These are phyloP conservation scores for Exsudoporus frostii DNA, from an alignment of 768 basidiomycete genomes.

Conservation along the genomic window DNA sequence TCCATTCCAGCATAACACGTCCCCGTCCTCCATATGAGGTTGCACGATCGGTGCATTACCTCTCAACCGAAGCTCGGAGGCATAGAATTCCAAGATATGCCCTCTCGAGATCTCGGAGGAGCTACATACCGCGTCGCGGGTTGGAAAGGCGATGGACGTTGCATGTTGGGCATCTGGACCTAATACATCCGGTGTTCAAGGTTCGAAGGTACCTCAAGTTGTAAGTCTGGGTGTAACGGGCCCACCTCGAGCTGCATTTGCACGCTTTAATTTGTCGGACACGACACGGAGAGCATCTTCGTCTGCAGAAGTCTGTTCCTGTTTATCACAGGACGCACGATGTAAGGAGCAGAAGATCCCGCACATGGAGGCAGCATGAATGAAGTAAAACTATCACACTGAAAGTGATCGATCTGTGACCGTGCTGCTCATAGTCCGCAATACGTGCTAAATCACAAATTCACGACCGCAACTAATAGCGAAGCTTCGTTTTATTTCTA, in stretches of 20 bases:
- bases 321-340: constrained; percentile 12
- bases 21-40: constrained; percentile 58
- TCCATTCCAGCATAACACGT: constrained; percentile 83
- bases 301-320: background rate
- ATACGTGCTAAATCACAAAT: background rate
- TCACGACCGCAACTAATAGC: too few relatives aligned
- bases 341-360: constrained; percentile 61
- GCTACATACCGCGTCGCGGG: constrained; percentile 3
- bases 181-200: constrained; percentile 25
- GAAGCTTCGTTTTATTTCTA: constrained; percentile 11
- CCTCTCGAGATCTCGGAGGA: constrained; percentile 4
- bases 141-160: constrained; percentile 20
- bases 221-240: background rate
- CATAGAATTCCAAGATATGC: constrained; percentile 51
- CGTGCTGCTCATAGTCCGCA: too few relatives aligned
- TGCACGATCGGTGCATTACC: constrained; percentile 58
- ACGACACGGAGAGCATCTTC: constrained; percentile 20
- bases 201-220: background rate
- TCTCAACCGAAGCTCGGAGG: constrained; percentile 73
- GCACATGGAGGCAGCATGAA: constrained; percentile 47
- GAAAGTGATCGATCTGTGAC: too few relatives aligned
- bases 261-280: constrained; percentile 37
- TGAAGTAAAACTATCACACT: background rate
- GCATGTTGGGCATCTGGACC: constrained; percentile 64
- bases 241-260: constrained; percentile 60